Base-by-base conservation (phyloP, 208 protist species). In the Blastocrithidia nonstop region DNA sequence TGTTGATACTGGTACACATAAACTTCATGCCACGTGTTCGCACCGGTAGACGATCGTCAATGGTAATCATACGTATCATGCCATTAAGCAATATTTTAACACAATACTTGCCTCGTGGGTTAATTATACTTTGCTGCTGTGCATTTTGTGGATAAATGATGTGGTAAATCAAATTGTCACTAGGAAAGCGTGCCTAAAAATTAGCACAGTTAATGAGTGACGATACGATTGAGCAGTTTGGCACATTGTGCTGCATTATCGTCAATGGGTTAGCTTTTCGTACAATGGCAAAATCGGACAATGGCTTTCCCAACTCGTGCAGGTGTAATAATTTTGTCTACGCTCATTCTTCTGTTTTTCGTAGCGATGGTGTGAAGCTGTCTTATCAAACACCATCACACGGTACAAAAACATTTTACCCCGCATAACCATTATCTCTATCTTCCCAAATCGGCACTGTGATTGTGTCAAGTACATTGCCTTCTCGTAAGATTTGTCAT, bases 21-120 rank as follows among this genome's bases (percentile, higher is more conserved):
- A 61, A 53, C 16, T 48, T 33, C 28, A 41, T 31, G 3, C 58
- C 72, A 20, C 45, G 40, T 2, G 65, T 70, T 20, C 66, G 58
- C 24, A 67, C 64, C 6, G 82, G 79, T 28, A 94, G 68, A 13
- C 78, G 66, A 49, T 94, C 87, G 55, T 94, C 87, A 16, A 94
- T 69, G 13, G 74, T 76, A 31, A 94, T 76, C 40, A 89, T 67
- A 17, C 87, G 75, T 13, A 77, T 87, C 19, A 81, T 79, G 40
- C 87, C 87, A 54, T 94, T 94, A 49, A 94, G 63, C n/a, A 93
- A 65, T 76, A 94, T 86, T 56, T 91, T 91, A 4, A 94, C 70
- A 52, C 66, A 78, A 53, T 94, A 92, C 54, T 87, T 87, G 13
- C 87, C 87, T 51, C 77, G 84, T 0, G 76, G 72, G 55, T 83